These are phyloP conservation scores for Fusarium nisikadoi DNA, from an alignment of 2,329 filamentous ascomycete species.

Conservation along the genomic window DNA sequence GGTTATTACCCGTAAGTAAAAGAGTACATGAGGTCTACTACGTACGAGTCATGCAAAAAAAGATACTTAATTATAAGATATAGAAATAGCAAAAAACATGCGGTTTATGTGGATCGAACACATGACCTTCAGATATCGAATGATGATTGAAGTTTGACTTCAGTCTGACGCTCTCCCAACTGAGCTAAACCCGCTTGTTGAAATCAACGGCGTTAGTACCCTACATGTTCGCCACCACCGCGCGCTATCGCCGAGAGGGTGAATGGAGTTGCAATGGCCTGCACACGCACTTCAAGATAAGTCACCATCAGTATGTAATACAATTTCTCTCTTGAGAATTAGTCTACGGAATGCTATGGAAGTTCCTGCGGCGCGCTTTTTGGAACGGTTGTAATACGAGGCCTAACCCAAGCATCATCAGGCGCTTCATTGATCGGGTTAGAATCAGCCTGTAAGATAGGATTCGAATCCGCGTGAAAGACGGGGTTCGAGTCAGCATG, in stretches of 20 bases:
- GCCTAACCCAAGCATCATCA: neutral
- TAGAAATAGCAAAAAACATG: neutral
- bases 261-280: rapidly evolving
- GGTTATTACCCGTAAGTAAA: no score
- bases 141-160: conserved; percentile 36
- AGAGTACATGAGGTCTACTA: neutral
- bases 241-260: rapidly evolving
- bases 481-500: neutral
- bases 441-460: neutral
- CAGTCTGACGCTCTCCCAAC: conserved; percentile 43
- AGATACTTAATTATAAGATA: rapidly evolving
- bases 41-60: rapidly evolving
- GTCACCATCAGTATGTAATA: rapidly evolving
- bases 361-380: neutral
- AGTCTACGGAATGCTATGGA: neutral
- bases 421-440: neutral
- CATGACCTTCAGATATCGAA: conserved; percentile 44
- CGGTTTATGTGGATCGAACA: conserved; percentile 46
- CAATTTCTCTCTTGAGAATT: rapidly evolving
- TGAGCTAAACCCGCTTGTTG: conserved; percentile 31
- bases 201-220: rapidly evolving
- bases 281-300: rapidly evolving
- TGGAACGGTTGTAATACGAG: neutral
- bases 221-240: rapidly evolving
- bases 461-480: neutral